phyloP scores from a whole-genome alignment of 139 green algal genomes.

The Dunaliella sp. region DNA sequence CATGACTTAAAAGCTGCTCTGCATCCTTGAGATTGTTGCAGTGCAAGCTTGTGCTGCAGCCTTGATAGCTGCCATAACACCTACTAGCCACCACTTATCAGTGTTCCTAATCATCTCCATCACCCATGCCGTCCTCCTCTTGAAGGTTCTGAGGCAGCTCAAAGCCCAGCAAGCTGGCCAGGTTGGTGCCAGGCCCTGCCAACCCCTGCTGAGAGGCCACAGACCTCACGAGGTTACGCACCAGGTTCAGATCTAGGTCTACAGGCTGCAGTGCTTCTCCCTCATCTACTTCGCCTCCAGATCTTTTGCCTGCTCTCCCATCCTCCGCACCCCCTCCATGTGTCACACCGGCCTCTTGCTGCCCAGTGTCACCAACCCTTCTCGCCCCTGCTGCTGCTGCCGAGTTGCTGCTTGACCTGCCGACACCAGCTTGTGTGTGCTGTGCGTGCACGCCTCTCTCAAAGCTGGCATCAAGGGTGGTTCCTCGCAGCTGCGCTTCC shows the following conservation, averaged over 20 bases:
- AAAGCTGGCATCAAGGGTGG: slow-evolving; percentile 12
- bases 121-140: too few relatives aligned
- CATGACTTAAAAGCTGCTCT: too few relatives aligned
- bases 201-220: slow-evolving; percentile 29
- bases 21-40: too few relatives aligned
- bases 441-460: neutral
- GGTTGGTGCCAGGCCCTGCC: slow-evolving; percentile 33
- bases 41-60: too few relatives aligned
- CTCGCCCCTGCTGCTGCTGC: too few relatives aligned
- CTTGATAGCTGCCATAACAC: too few relatives aligned
- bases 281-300: neutral
- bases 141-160: slow-evolving; percentile 1
- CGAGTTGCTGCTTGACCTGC: neutral
- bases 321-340: neutral
- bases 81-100: too few relatives aligned
- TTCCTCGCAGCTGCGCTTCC: slow-evolving; percentile 18
- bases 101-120: too few relatives aligned
- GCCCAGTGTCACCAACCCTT: too few relatives aligned
- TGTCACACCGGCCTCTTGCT: too few relatives aligned
- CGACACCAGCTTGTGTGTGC: neutral
- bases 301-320: neutral
- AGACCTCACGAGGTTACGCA: slow-evolving; percentile 31
- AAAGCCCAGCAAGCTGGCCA: slow-evolving; percentile 40
- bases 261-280: slow-evolving; percentile 18
- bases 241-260: slow-evolving; percentile 48